phyloP scores from a whole-genome alignment of 306 rosid genomes.

The Begonia peltatifolia region DNA sequence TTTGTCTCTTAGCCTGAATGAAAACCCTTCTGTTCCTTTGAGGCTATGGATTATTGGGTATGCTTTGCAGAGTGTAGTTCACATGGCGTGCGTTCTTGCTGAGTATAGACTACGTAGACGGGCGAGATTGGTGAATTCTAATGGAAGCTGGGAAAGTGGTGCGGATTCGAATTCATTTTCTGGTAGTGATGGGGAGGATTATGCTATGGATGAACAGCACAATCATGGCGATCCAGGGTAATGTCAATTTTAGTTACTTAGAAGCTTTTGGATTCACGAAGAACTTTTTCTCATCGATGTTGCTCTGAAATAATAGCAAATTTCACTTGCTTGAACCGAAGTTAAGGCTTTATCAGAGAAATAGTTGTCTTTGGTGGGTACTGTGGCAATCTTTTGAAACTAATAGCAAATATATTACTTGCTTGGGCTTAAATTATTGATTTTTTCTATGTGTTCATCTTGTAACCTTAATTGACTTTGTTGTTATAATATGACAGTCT shows the following conservation, averaged over 20 bases:
- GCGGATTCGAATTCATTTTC: conserved; percentile 33
- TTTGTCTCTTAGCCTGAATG: conserved; percentile 35
- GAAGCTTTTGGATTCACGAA: no score
- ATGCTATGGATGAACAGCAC: conserved; percentile 13
- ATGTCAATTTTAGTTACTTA: background rate
- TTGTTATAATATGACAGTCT: conserved; percentile 20
- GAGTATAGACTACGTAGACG: conserved; percentile 28
- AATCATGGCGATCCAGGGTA: conserved; percentile 41
- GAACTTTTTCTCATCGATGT: no score
- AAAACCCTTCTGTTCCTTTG: conserved; percentile 52
- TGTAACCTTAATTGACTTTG: no score
- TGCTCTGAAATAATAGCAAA: background rate
- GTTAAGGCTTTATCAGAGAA: background rate
- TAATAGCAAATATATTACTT: no score
- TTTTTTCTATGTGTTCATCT: no score
- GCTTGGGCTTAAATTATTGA: no score
- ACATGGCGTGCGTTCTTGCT: conserved; percentile 35
- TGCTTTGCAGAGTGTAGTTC: conserved; percentile 38
- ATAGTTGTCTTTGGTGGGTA: no score
- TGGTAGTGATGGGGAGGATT: conserved; percentile 38
- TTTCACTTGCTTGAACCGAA: background rate
- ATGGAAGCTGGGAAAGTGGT: conserved; percentile 19
- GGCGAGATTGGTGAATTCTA: conserved; percentile 13
- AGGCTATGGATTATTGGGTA: conserved; percentile 76
- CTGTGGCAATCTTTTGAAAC: no score